Base-by-base conservation (phyloP, 257 asterid species). In the Osmanthus fragrans region DNA sequence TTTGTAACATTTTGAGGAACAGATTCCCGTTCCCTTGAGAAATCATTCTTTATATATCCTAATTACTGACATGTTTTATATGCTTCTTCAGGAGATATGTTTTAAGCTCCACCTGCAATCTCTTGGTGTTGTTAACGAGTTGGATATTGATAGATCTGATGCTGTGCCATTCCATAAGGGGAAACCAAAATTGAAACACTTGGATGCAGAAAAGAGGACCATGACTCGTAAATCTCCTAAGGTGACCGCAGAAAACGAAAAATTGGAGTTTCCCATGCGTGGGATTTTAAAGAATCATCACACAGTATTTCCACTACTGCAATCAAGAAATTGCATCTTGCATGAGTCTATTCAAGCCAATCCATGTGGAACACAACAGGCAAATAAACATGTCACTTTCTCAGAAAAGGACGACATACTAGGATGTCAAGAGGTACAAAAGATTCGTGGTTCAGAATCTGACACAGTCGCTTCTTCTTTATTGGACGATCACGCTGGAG, bases 81-180 rank as follows among this genome's bases (percentile, higher is more conserved):
- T 42, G 16, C 51, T 29, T 84, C 74, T 80, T 42, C 91, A 90
- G 97, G 94, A 82, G 32, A 87, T 83, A 56, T 33, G 37, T 73
- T 56, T 47, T 29, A 83, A 80, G 82, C 73, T 58, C 80, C 85
- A 82, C 80, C 76, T 73, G 79, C 90, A 67, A 73, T 76, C 80
- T 80, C 84, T 84, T 76, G 89, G 73, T 21, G 64, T 73, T 74
- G 76, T 77, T 67, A 85, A 78, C 78, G 85, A 79, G 21, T 76
- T 58, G 3, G 85, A 42, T 72, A 68, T 67, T 70, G 78, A 70
- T 40, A 47, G 64, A 30, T 21, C 25, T 40, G 86, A 79, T 39
- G 36, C 33, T 68, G 36, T 71, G 74, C 69, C 86, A 23, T 65
- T 66, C 68, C 81, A 70, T 45, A 77, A 56, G 72, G 84, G 74